Evolutionary conservation across 345 rosid species (phyloP).

Genomic region (Eucalyptus albens): DNA sequence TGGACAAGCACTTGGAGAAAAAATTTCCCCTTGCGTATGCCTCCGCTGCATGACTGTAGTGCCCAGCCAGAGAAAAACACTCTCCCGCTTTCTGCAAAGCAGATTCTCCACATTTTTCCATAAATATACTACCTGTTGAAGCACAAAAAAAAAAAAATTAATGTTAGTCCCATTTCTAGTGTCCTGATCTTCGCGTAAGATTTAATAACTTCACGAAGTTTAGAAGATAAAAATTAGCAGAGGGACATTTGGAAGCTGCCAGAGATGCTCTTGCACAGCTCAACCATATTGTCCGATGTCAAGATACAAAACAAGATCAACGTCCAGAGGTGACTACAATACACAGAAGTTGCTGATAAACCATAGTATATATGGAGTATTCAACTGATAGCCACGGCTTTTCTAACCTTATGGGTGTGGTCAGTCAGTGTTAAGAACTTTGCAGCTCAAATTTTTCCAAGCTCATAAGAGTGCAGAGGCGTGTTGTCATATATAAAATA

Average conservation of each 20-base stretch:
- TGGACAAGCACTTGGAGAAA: neutral
- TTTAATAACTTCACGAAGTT: neutral
- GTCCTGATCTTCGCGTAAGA: neutral
- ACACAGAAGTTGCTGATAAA: neutral
- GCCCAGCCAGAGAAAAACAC: neutral
- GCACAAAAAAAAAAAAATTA: neutral
- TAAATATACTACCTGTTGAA: conserved; percentile 18
- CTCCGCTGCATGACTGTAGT: neutral
- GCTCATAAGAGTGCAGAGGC: neutral
- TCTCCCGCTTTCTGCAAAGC: neutral
- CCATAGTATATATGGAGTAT: neutral
- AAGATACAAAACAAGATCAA: neutral
- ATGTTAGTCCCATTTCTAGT: neutral
- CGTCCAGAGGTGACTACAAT: neutral
- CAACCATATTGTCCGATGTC: neutral
- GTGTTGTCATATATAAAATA: neutral
- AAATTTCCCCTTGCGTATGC: neutral
- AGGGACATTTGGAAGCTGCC: neutral
- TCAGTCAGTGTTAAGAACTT: neutral
- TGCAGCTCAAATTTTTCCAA: neutral
- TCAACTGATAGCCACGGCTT: neutral
- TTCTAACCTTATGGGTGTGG: neutral
- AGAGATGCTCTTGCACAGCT: neutral
- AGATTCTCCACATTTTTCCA: neutral
- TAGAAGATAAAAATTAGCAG: neutral